These are phyloP conservation scores for Candida insectorum DNA, from an alignment of 805 yeast species.

Conservation along the genomic window DNA sequence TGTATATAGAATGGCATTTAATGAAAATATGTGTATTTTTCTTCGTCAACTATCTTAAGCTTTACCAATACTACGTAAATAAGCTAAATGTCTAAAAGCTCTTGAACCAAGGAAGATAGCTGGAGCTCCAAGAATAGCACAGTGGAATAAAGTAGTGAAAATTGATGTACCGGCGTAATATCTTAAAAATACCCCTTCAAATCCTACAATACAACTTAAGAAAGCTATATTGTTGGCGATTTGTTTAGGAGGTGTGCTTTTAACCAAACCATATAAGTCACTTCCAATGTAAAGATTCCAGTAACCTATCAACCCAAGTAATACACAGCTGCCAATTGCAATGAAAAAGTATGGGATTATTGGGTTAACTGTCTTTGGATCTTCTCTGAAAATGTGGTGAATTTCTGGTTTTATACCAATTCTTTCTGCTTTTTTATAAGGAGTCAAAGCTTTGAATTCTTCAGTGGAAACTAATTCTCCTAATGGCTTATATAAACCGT, in stretches of 20 bases:
- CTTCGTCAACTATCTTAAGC: too few species aligned
- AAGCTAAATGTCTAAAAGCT: slow-evolving; percentile 50
- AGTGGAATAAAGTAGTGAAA: slow-evolving; percentile 52
- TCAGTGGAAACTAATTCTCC: slow-evolving; percentile 29
- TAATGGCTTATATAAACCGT: slow-evolving; percentile 23
- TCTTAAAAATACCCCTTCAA: slow-evolving; percentile 52
- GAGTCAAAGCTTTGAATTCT: slow-evolving; percentile 20
- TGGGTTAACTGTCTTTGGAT: slow-evolving; percentile 51
- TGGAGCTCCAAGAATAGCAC: slow-evolving; percentile 48
- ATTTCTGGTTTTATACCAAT: slow-evolving; percentile 59
- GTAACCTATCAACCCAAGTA: slow-evolving; percentile 39
- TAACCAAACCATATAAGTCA: slow-evolving; percentile 27
- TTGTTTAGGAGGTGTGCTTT: slow-evolving; percentile 30
- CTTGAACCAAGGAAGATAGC: slow-evolving; percentile 62
- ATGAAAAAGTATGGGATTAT: slow-evolving; percentile 51
- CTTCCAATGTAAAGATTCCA: slow-evolving; percentile 34
- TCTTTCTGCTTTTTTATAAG: slow-evolving; percentile 27
- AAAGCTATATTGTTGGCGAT: slow-evolving; percentile 42
- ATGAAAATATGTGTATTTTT: too few species aligned
- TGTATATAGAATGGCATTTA: neutral
- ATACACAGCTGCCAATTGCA: slow-evolving; percentile 38
- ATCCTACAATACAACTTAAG: slow-evolving; percentile 43
- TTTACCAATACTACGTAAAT: slow-evolving; percentile 27
- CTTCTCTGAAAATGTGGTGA: slow-evolving; percentile 54
- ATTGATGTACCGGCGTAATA: slow-evolving; percentile 61